Evolutionary conservation across 2,329 filamentous ascomycete species (phyloP), one percentile per base, ranked within the genome.

Genomic region (Exophiala phaeomuriformis): DNA sequence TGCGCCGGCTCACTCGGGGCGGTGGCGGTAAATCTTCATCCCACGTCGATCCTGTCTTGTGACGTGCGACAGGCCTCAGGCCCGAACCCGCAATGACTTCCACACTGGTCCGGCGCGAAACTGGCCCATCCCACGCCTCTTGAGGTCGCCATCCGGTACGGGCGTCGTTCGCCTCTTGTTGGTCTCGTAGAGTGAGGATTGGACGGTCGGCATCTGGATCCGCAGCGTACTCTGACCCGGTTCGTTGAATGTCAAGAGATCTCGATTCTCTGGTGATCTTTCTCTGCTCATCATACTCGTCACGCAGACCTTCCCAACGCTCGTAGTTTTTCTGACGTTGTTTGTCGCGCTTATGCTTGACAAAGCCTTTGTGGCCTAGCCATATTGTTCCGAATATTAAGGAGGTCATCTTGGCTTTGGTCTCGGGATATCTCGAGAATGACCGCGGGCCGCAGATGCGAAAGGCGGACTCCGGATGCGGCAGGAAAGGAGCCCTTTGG

Each of bases 321-420:
- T 63, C 57, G 47, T 63, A 63, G 47, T 63, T 63, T 43, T 63
- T 63, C 47, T 56, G 46, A 8, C 61, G 51, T 50, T 63, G 59
- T 36, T 63, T 63, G 45, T 63, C 61, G 9, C 59, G 55, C 1
- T 47, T 47, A 36, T 60, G 53, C 4, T 55, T 36, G 19, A 63
- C 52, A 10, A 60, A 6, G 41, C 53, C 53, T 52, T 63, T 59
- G 47, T 63, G 61, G 43, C 52, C 57, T 41, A 63, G 37, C 36
- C 60, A 63, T 39, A 61, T 58, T 28, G 52, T 53, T 4, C 61
- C 59, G 42, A 63, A 63, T 30, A 63, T 61, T 10, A 63, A 48
- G n/a, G 61, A 63, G 7, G 59, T 63, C 61, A 63, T 63, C 32
- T 32, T 52, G 29, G 45, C 28, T 41, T 9, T 41, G 5, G 27